A percentile compares a stretch with the other conserved stretches of the same genome.
phyloP scores from a whole-genome alignment of 2,329 filamentous ascomycete species.

The Zalaria obscura region DNA sequence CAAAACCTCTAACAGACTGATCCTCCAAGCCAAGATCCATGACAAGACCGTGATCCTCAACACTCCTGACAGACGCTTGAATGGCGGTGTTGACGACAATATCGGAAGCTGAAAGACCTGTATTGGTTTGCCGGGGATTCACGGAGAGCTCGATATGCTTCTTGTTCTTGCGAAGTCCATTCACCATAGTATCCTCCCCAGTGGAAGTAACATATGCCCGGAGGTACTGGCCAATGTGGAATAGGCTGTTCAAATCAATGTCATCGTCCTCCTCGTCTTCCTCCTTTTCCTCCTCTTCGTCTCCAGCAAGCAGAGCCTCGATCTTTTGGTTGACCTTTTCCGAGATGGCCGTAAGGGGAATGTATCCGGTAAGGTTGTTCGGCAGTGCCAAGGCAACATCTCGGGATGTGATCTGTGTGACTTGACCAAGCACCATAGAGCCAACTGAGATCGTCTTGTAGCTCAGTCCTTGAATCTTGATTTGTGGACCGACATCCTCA shows the following conservation, averaged over 20 bases:
- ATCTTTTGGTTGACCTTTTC: conserved; percentile 62
- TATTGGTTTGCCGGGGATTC: conserved; percentile 65
- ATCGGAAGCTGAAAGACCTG: conserved; percentile 56
- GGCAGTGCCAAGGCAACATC: conserved; percentile 73
- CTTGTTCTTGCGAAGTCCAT: conserved; percentile 47
- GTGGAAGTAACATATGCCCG: conserved; percentile 73
- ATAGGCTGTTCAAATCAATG: conserved; percentile 61
- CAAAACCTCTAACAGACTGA: conserved; percentile 60
- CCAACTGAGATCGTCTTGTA: conserved; percentile 68
- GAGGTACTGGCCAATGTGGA: conserved; percentile 75
- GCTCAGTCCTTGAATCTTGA: conserved; percentile 75
- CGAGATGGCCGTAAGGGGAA: conserved; percentile 86
- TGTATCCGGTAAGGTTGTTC: conserved; percentile 83
- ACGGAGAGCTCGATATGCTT: conserved; percentile 80
- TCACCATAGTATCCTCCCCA: conserved; percentile 43
- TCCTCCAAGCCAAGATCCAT: conserved; percentile 78
- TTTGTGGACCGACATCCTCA: conserved; percentile 30
- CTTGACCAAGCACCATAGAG: conserved; percentile 74
- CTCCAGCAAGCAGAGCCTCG: conserved; percentile 49
- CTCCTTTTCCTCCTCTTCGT: conserved; percentile 41
- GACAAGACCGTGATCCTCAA: conserved; percentile 90
- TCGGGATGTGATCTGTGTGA: conserved; percentile 65
- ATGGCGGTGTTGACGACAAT: conserved; percentile 63
- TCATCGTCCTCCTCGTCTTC: conserved; percentile 41
- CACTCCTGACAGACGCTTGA: conserved; percentile 76